Evolutionary conservation across 108 stramenopile genomes (phyloP), one percentile per base, ranked within the genome.

Genomic region (Fragilaria crotonensis): DNA sequence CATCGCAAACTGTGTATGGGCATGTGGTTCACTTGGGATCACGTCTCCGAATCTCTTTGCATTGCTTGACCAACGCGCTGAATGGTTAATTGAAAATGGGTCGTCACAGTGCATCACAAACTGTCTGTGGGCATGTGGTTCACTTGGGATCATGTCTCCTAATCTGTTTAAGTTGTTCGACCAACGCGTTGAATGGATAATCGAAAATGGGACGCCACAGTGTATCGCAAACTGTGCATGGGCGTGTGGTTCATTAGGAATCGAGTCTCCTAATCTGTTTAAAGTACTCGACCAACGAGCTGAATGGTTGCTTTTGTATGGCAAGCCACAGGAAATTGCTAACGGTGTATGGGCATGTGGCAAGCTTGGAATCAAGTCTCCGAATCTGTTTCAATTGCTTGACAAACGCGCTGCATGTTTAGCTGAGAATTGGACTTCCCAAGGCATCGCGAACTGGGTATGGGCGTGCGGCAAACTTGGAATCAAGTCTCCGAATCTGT

Each of bases 241-340:
- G 36, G 36, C 36, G 14, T 41, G 7, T 41, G 36, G 11, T 41
- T 41, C 36, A 11, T 14, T 41, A 14, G 36, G 36, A 11, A 14
- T 41, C 36, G 14, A 7, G 11, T 7, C 36, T 41, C 36, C 36
- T 11, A 41, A 41, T 11, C 36, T 41, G 7, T 41, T 41, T 14
- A 41, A 41, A 11, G 14, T 11, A 11, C 7, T 41, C 14, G 36
- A 41, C 36, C 7, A 41, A 41, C 29, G 33, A 20, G 64, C 64
- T 17, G 19, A 21, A 17, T 32, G 44, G 14, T n/a, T 65, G 11
- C 25, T 57, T 28, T 17, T 5, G 18, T 32, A 65, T 0, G 64
- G 64, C 7, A 53, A 44, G 22, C 64, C 64, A 31, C 64, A 65
- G 33, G 47, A 45, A 14, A 27, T 65, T 47, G 64, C 64, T 26